Conservation (phyloP, 331 rosid genomes). For the Erythrophleum ivorense region DNA sequence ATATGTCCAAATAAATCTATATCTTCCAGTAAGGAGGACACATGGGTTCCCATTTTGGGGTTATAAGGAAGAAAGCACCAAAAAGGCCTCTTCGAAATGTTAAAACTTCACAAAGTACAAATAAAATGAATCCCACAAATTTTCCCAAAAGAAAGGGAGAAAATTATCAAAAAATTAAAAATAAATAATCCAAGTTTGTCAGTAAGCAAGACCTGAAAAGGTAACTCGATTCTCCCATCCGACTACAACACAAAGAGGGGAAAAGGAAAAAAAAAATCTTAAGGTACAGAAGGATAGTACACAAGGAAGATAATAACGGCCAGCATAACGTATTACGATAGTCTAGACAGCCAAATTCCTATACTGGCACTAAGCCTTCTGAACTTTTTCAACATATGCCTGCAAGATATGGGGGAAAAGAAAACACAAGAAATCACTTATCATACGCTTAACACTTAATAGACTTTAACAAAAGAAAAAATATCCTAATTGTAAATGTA, state of each 20-base stretch:
- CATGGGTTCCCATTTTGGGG: not conserved
- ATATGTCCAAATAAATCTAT: no score
- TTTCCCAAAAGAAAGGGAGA: not conserved
- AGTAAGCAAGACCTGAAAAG: conserved; percentile 38
- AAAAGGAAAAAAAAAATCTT: conserved; percentile 1
- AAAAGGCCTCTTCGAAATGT: not conserved
- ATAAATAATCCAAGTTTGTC: conserved; percentile 18
- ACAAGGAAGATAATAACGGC: conserved; percentile 31
- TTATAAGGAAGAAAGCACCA: not conserved
- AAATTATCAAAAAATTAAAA: not conserved
- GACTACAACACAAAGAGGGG: conserved; percentile 30
- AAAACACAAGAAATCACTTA: conserved; percentile 10
- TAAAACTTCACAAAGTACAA: not conserved
- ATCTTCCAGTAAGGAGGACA: no score
- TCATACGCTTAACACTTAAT: not conserved
- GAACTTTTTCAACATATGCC: conserved; percentile 94
- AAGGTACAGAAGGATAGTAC: conserved; percentile 41
- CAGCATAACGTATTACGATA: conserved; percentile 18
- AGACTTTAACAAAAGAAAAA: not conserved
- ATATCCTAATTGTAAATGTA: not conserved
- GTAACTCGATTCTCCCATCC: conserved; percentile 24
- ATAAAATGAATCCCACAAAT: conserved; percentile 12
- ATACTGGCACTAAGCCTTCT: conserved; percentile 58
- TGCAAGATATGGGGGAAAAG: conserved; percentile 43
- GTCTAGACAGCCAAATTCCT: conserved; percentile 35